These are phyloP conservation scores for Vanrija sp. DNA, from an alignment of 1,284 basidiomycete genomes.

Conservation along the genomic window DNA sequence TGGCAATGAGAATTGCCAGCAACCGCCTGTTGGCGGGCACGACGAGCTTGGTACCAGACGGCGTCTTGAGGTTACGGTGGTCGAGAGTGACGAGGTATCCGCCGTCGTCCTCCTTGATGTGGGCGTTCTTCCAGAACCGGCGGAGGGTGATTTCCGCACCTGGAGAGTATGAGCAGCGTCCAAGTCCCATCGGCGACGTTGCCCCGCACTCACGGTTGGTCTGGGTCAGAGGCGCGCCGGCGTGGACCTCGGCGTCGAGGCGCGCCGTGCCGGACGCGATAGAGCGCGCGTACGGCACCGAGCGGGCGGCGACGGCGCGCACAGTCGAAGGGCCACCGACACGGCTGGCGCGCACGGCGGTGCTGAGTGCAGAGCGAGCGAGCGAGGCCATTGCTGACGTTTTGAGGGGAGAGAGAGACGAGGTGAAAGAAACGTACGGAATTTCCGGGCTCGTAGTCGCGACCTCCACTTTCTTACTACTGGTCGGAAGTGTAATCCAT, in stretches of 20 bases:
- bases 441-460: background rate
- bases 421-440: background rate
- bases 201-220: constrained; percentile 30
- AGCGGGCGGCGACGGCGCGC: background rate
- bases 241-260: constrained; percentile 6
- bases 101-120: constrained; percentile 58
- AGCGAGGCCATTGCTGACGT: constrained; percentile 5
- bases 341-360: background rate
- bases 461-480: background rate
- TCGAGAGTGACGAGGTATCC: constrained; percentile 55
- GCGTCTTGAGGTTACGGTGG: constrained; percentile 72
- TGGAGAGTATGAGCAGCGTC: constrained; percentile 36
- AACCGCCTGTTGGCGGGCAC: constrained; percentile 69
- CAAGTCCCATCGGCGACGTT: background rate
- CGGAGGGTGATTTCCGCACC: constrained; percentile 79
- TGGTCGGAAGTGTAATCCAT: background rate
- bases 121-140: constrained; percentile 87
- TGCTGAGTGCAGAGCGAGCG: constrained; percentile 3
- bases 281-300: background rate
- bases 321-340: background rate
- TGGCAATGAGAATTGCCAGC: constrained; percentile 78
- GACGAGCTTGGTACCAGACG: constrained; percentile 67
- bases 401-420: background rate
- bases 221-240: constrained; percentile 35
- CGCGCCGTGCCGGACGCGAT: background rate